Evolutionary conservation across 208 protist species (phyloP), one percentile per base, ranked within the genome.

Genomic region (Trypanosoma brucei): DNA sequence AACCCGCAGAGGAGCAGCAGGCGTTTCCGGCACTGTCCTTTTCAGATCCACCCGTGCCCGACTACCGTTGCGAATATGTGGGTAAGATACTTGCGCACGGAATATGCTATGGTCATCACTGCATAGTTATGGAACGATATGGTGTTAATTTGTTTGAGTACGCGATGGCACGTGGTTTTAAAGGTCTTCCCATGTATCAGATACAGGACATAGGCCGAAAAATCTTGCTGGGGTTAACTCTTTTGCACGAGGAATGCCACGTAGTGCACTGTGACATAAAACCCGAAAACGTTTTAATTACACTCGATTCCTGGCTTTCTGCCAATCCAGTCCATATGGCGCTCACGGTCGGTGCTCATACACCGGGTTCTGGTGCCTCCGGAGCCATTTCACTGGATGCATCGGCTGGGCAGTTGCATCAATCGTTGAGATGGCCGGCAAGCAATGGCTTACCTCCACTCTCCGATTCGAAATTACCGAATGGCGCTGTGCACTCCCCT

Each of bases 261-360:
- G 93, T 99, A 36, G 96, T 98, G 55, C 97, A 99, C 77, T 97
- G 93, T 64, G 97, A 99, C 72, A 84, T 99, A 49, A 98, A 98
- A 68, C 91, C 91, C 48, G 93, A 97, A 71, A 98, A 97, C 73
- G 81, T 98, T 59, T 74, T 98, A 55, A 77, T 97, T 8, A 78
- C 83, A 3, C 64, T 87, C 34, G 73, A 88, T 63, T 89, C 76
- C 0, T 79, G 80, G 37, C 65, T 61, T 60, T 60, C 60, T 37
- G 33, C 39, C 14, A 22, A 38, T 40, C 49, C 44, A 3, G 13
- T 61, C 49, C 55, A 48, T 56, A 38, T 34, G 34, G 35, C 42
- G 37, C 42, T 11, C 42, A 46, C 8, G 42, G 6, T 11, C 8
- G 42, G 6, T 11, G 11, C 42, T 46, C 8, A 46, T 14, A 46